Conservation (phyloP, 371 early-diverging fungal species). For the Zychaea mexicana region DNA sequence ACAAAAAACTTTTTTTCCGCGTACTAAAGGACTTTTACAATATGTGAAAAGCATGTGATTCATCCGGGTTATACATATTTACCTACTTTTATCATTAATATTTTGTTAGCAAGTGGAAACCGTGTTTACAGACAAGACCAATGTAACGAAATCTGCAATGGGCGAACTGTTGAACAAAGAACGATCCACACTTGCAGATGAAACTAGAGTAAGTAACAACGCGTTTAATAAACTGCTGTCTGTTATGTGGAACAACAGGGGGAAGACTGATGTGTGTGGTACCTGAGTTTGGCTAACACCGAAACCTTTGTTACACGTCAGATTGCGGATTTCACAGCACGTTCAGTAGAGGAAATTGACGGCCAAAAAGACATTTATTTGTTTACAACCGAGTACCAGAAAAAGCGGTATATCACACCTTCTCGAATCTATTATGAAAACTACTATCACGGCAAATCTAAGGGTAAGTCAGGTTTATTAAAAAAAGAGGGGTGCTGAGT, state of each 20-base stretch:
- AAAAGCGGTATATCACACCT: constrained; percentile 42
- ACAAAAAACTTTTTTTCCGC: neutral
- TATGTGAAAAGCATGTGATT: neutral
- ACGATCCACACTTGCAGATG: constrained; percentile 26
- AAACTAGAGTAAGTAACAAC: constrained; percentile 26
- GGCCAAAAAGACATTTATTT: constrained; percentile 26
- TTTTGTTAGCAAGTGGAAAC: constrained; percentile 47
- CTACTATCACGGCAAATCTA: constrained; percentile 39
- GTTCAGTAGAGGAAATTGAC: constrained; percentile 31
- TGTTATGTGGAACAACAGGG: neutral
- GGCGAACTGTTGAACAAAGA: constrained; percentile 44
- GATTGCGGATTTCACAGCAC: constrained; percentile 5
- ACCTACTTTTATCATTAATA: too few species aligned
- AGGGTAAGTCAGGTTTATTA: too few species aligned
- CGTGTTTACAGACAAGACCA: constrained; percentile 45
- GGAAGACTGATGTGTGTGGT: neutral
- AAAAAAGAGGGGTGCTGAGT: too few species aligned
- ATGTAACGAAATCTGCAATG: constrained; percentile 34
- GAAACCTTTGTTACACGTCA: neutral
- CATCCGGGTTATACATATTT: neutral
- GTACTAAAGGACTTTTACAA: neutral
- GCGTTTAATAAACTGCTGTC: too few species aligned
- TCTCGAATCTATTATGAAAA: constrained; percentile 54
- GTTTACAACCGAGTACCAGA: constrained; percentile 44
- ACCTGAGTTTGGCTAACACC: neutral